Base-by-base conservation (phyloP, 2,329 filamentous ascomycete genomes). In the Chrysosporium queenslandicum region DNA sequence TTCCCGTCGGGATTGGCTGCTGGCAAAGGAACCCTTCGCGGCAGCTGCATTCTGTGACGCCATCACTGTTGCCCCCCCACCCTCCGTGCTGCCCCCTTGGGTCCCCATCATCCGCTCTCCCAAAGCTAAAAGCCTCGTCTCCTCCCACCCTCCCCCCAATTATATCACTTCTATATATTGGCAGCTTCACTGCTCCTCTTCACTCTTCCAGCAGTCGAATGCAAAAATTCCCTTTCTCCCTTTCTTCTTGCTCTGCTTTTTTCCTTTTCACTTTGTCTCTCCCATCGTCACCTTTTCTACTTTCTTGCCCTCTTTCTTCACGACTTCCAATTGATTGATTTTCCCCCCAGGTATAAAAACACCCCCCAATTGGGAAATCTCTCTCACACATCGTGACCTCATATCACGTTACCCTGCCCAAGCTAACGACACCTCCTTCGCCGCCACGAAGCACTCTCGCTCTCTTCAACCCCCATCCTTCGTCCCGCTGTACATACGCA, bases 41-140 rank as follows among this genome's bases (percentile, higher is more conserved):
- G 29, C n/a, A 47, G 32, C 45, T 47, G 30, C 32, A 25, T 41
- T 40, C 37, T 21, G 47, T 50, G 47, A 50, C 47, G 47, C 47
- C 47, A 50, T 50, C 36, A 14, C 14, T 14, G 9, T 30, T 50
- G 36, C 36, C 39, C 36, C 47, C 21, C 36, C 47, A 8, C 46
- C 8, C 40, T 9, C 23, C 9, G n/a, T n/a, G n/a, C 37, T n/a
- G 6, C 16, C 18, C 2, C 9, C 12, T 23, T 8, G 21, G 5
- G 2, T 39, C 20, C 23, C 9, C 18, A 30, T 18, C 12, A 8
- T 11, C 14, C 20, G 12, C 45, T 12, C 30, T 18, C 11, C 18
- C 16, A n/a, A n/a, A n/a, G n/a, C n/a, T 2, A 12, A 3, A 36
- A 39, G 14, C 36, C 7, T 39, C 36, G 20, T 39, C 36, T 8